Percentiles rank a stretch among this genome's conserved stretches.
Evolutionary conservation across 345 rosid genomes (phyloP).

Genomic region (Passiflora organensis): DNA sequence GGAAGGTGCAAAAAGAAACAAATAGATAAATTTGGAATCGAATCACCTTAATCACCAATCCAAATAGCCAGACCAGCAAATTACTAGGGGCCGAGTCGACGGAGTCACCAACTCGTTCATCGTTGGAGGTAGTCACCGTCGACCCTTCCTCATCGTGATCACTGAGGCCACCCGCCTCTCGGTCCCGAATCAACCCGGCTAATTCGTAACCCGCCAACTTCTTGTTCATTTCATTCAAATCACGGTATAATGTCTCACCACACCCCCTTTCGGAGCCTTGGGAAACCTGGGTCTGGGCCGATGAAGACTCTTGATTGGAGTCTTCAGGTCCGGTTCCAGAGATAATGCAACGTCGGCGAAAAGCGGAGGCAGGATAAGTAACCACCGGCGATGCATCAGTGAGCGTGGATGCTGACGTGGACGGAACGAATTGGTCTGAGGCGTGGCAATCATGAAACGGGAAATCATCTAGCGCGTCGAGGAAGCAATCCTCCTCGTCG

Average conservation of each 20-base stretch:
- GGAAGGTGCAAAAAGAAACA: conserved; percentile 37
- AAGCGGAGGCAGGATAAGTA: conserved; percentile 24
- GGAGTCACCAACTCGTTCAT: no score
- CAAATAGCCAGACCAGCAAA: conserved; percentile 40
- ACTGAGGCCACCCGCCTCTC: no score
- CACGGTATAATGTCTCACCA: conserved; percentile 18
- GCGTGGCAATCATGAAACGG: conserved; percentile 41
- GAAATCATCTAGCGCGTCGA: conserved; percentile 57
- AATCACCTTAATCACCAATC: conserved; percentile 55
- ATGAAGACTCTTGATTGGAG: conserved; percentile 11
- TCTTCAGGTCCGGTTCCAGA: conserved; percentile 12
- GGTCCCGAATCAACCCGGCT: conserved; percentile 14
- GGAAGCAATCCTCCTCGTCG: conserved; percentile 35
- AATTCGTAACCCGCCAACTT: conserved; percentile 18
- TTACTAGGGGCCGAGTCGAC: conserved; percentile 23
- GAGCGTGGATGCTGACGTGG: conserved; percentile 21
- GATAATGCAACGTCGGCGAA: conserved; percentile 29
- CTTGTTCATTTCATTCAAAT: conserved; percentile 27
- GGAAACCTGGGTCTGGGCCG: neutral
- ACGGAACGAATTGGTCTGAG: conserved; percentile 24
- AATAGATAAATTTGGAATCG: conserved; percentile 54
- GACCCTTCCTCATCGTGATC: no score
- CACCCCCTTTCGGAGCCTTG: conserved; percentile 2
- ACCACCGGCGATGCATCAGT: conserved; percentile 3
- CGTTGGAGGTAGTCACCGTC: no score